phyloP scores from a whole-genome alignment of 2,329 filamentous ascomycete genomes.

The Rhexocercosporidium sp. region DNA sequence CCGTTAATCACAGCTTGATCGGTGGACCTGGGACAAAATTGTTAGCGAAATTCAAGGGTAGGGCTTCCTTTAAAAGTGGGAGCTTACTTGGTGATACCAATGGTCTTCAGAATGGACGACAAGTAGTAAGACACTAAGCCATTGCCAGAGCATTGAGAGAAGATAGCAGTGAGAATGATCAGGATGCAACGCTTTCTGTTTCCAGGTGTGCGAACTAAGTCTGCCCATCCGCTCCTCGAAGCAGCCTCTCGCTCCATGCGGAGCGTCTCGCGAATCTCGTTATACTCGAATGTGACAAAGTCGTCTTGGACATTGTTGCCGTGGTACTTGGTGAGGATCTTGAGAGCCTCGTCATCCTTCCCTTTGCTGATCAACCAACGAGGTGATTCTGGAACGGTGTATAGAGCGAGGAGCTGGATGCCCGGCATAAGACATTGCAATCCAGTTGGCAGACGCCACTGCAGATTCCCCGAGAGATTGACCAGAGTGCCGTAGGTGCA shows the following conservation, averaged over 20 bases:
- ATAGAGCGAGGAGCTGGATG: constrained; percentile 29
- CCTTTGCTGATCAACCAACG: constrained; percentile 31
- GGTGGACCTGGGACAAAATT: constrained; percentile 13
- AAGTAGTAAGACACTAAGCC: constrained; percentile 70
- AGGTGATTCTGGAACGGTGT: constrained; percentile 33
- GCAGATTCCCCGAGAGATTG: constrained; percentile 16
- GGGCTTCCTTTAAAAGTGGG: background rate
- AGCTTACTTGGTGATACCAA: constrained; percentile 31
- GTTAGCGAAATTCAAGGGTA: background rate
- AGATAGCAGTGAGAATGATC: constrained; percentile 64
- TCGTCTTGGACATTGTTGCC: constrained; percentile 43
- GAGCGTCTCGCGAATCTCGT: constrained; percentile 47
- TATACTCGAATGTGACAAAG: constrained; percentile 46
- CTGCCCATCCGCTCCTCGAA: constrained; percentile 44
- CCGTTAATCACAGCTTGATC: constrained; percentile 32
- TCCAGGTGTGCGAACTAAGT: constrained; percentile 56
- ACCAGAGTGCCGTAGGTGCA: constrained; percentile 26
- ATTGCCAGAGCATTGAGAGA: constrained; percentile 72
- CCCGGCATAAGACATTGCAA: constrained; percentile 28
- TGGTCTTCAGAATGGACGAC: constrained; percentile 27
- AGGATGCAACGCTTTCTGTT: constrained; percentile 68
- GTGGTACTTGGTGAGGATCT: constrained; percentile 45
- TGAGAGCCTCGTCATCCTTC: constrained; percentile 32
- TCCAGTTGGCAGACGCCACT: constrained; percentile 27
- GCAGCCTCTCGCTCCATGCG: constrained; percentile 20